These are phyloP conservation scores for Agaricales sp. DNA, from an alignment of 1,284 basidiomycete genomes.

Conservation along the genomic window DNA sequence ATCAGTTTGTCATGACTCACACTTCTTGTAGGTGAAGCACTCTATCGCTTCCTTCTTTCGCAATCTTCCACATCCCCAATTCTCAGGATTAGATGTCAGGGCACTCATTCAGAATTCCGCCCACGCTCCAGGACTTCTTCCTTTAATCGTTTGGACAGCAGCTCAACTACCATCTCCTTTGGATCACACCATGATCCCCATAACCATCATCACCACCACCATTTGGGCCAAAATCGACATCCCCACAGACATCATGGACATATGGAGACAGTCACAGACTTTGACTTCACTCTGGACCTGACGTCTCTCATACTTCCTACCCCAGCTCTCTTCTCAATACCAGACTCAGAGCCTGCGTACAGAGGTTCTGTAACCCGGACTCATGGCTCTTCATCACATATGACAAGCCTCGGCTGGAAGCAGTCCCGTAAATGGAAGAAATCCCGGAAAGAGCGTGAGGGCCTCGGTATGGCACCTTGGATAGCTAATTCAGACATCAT, in stretches of 20 bases:
- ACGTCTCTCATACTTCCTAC: slow-evolving; percentile 21
- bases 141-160: background rate
- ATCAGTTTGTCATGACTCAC: slow-evolving; percentile 3
- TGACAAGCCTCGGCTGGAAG: slow-evolving; percentile 18
- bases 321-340: slow-evolving; percentile 40
- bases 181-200: too few relatives aligned
- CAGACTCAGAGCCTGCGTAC: slow-evolving; percentile 40
- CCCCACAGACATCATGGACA: slow-evolving; percentile 25
- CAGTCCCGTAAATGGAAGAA: slow-evolving; percentile 22
- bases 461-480: slow-evolving; percentile 34
- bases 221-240: slow-evolving; percentile 32
- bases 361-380: slow-evolving; percentile 40
- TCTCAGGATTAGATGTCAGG: slow-evolving; percentile 40
- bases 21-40: slow-evolving; percentile 45
- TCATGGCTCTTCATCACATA: slow-evolving; percentile 21
- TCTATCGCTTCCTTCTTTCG: slow-evolving; percentile 61
- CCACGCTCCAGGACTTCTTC: slow-evolving; percentile 23
- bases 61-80: slow-evolving; percentile 39
- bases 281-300: slow-evolving; percentile 53
- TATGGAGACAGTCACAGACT: slow-evolving; percentile 49
- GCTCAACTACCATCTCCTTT: background rate
- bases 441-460: slow-evolving; percentile 20
- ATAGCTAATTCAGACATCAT: slow-evolving; percentile 11
- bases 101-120: slow-evolving; percentile 47
- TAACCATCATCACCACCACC: too few relatives aligned